A percentile compares a stretch with the other conserved stretches of the same genome.
Evolutionary conservation across 345 rosid species (phyloP).

Genomic region (Anastatica hierochuntica): DNA sequence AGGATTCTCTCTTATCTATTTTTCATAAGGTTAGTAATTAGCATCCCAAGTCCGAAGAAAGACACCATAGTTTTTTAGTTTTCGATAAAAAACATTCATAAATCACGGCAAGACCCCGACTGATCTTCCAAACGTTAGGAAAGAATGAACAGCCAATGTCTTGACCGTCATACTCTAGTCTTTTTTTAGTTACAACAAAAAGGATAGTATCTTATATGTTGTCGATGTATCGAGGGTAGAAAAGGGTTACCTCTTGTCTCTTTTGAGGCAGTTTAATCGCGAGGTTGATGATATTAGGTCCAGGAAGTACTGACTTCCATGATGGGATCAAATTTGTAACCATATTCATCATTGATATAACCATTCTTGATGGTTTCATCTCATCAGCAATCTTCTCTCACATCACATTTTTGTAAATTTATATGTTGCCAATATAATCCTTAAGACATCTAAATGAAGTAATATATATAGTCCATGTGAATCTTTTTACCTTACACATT

Average conservation of each 20-base stretch:
- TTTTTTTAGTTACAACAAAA: too few species aligned
- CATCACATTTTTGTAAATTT: slow-evolving; percentile 1
- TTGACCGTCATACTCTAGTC: too few species aligned
- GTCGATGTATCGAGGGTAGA: not conserved
- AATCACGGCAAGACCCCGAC: too few species aligned
- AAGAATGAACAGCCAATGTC: too few species aligned
- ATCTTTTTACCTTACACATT: slow-evolving; percentile 63
- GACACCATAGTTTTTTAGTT: not conserved
- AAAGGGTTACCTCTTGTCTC: slow-evolving; percentile 42
- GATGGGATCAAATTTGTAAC: slow-evolving; percentile 44
- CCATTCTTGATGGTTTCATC: slow-evolving; percentile 39
- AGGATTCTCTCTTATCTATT: slow-evolving; percentile 48
- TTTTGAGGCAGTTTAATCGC: slow-evolving; percentile 58
- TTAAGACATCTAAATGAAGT: not conserved
- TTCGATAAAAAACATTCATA: too few species aligned
- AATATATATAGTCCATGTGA: not conserved
- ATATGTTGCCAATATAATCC: not conserved
- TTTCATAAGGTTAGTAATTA: not conserved
- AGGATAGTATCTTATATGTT: too few species aligned
- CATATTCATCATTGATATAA: slow-evolving; percentile 30
- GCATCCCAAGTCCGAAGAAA: not conserved
- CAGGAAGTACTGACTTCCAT: slow-evolving; percentile 44
- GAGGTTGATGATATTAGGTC: slow-evolving; percentile 40
- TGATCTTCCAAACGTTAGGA: too few species aligned
- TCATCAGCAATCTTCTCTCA: slow-evolving; percentile 50